Evolutionary conservation across 148 eudicot genomes (phyloP), one percentile per base, ranked within the genome.

Genomic region (Suaeda aralocaspica): DNA sequence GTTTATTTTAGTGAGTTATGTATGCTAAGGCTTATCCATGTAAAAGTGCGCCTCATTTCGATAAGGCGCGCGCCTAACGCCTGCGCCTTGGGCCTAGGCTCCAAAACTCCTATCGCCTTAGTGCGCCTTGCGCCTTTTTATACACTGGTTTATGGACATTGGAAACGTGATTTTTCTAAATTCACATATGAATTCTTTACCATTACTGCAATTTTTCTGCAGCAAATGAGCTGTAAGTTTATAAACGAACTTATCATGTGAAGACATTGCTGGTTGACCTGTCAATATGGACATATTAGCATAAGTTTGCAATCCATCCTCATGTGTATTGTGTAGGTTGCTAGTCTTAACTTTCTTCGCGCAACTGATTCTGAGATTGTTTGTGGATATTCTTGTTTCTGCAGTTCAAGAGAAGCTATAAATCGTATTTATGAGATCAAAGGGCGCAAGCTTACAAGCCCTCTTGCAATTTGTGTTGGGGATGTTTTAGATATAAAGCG

Each of bases 391-490:
- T 71, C 64, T 69, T 63, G 26, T 30, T 82, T 19, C 44, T 82
- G 84, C 85, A 93, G 99, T 72, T 94, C 97, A 52, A 69, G 68
- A 61, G 96, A 84, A 51, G 99, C 99, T 48, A 87, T 94, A 70
- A 71, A 86, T 71, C 73, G 81, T 79, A 94, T 89, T n/a, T 94
- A 91, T 70, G 89, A 89, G 74, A 94, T 91, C 56, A 94, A 94
- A 84, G 98, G 97, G 59, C 92, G 97, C 60, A 80, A 87, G 68
- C 82, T 70, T 66, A 94, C 99, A 21, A 87, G 88, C 62, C 99
- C 97, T 21, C 88, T 91, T 28, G 99, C 99, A 60, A 91, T 94
- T 66, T 91, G 99, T 77, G 97, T 94, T 29, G 99, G 92, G 36
- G 97, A 94, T 75, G 88, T 89, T 14, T 59, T 72, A 57, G 96